These are phyloP conservation scores for Ustilago crameri DNA, from an alignment of 1,284 basidiomycete genomes.

Conservation along the genomic window DNA sequence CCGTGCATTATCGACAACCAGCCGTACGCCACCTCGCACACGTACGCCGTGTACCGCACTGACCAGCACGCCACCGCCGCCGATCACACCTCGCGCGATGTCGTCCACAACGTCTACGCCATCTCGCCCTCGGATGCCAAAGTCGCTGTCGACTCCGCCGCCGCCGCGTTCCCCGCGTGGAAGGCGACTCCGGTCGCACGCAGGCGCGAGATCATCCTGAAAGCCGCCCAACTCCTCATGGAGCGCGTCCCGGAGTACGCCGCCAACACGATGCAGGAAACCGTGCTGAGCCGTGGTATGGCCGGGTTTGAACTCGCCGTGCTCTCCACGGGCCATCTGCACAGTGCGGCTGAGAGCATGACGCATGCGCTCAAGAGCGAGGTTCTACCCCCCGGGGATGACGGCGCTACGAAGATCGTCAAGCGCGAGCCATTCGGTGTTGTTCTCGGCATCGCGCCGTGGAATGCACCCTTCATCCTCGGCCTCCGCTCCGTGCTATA, in stretches of 20 bases:
- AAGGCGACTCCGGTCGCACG: slow-evolving; percentile 34
- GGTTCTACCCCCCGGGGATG: slow-evolving; percentile 27
- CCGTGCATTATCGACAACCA: slow-evolving; percentile 63
- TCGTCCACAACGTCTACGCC: slow-evolving; percentile 31
- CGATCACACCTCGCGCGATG: slow-evolving; percentile 13
- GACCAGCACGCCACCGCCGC: slow-evolving; percentile 20
- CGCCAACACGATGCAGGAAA: slow-evolving; percentile 39
- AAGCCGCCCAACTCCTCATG: slow-evolving; percentile 30
- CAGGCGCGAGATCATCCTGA: slow-evolving; percentile 49
- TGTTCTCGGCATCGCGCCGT: slow-evolving; percentile 51
- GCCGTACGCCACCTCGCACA: slow-evolving; percentile 39
- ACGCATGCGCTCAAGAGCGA: slow-evolving; percentile 41
- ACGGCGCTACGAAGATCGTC: slow-evolving; percentile 45
- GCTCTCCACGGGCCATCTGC: slow-evolving; percentile 28
- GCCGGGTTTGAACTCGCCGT: slow-evolving; percentile 50
- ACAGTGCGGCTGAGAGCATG: slow-evolving; percentile 29
- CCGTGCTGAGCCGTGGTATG: slow-evolving; percentile 42
- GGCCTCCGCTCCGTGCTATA: slow-evolving; percentile 71
- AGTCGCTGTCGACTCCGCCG: slow-evolving; percentile 18
- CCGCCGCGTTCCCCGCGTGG: slow-evolving; percentile 42
- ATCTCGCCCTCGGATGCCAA: slow-evolving; percentile 24
- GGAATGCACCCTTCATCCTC: slow-evolving; percentile 67
- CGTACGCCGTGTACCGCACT: slow-evolving; percentile 56
- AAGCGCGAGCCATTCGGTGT: slow-evolving; percentile 50
- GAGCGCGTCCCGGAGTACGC: slow-evolving; percentile 43